Base-by-base conservation (phyloP, 140 eudicot species). In the Erigeron philadelphicus region DNA sequence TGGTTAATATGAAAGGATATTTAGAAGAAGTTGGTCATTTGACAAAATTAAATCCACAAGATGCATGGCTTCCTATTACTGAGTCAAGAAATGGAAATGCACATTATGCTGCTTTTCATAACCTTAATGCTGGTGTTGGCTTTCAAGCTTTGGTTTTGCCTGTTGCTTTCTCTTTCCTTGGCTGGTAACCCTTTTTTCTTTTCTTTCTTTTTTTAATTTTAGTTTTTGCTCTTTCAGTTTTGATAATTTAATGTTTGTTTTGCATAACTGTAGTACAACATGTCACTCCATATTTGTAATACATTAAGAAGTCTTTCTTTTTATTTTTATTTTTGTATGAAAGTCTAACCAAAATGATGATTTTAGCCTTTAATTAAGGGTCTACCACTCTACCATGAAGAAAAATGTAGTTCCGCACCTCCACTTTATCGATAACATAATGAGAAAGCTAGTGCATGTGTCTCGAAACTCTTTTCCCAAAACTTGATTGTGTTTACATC, bases 1-100 rank as follows among this genome's bases (percentile, higher is more conserved):
- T 89, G 78, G 75, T 80, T 0, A 89, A 89, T 8, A 89, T 89
- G 96, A 89, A 86, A 57, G 85, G 88, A 2, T 86, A 89, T 64
- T 76, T 89, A 50, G 97, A 87, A 64, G 97, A 90, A 56, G 81
- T 90, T 41, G 95, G 97, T 0, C 97, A 90, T 45, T 42, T 90
- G 18, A 90, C 97, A 3, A 90, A 90, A 63, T 78, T 85, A 4
- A 87, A 90, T 63, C 97, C 97, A 0, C 95, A 90, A 65, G 97
- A 90, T 38, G 95, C 95, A 19, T 90, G 95, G 97, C 83, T 90
- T 11, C 95, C 97, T n/a, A 90, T 90, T n/a, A 90, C 97, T 0
- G 95, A 90, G 58, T 90, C 95, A 0, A 71, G 97, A 1, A 87
- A 90, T 63, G 97, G 97, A 6, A 90, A 90, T 71, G 90, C 94